Evolutionary conservation across 208 protist genomes (phyloP), one percentile per base, ranked within the genome.

Genomic region (Leptomonas seymouri): DNA sequence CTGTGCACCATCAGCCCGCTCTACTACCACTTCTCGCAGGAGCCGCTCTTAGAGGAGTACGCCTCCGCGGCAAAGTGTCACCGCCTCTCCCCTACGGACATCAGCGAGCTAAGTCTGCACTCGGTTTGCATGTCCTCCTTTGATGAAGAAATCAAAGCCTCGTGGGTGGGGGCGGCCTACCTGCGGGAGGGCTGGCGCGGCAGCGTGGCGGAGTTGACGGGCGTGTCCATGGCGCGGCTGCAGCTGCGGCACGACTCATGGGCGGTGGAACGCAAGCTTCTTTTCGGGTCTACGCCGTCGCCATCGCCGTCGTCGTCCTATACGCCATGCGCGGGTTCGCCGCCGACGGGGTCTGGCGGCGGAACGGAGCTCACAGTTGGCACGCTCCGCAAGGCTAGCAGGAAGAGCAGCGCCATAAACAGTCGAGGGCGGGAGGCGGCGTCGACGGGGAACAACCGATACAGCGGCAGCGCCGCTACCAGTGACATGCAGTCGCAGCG

Each of bases 1-100:
- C 86, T 99, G n/a, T 95, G 91, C 30, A 99, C 98, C 3, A 59
- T 89, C 56, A 66, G 72, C 49, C 94, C 94, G 5, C 74, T 98
- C 8, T 75, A 91, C 67, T 99, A 99, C 76, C 99, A 99, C 81
- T 84, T 97, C 65, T 98, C 98, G 0, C 58, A 28, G 62, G 84
- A 95, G 12, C 72, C 93, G 11, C 74, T 97, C 48, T 49, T 89
- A 41, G 93, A 97, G 67, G 93, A 97, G 86, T 97, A 97, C 80
- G 74, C 82, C 59, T 82, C 80, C 28, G 86, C 90, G 11, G 71
- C 74, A 7, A 88, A 91, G 60, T 27, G 89, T 1, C 92, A 88
- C 67, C 82, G 79, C 9, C 82, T 97, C 21, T 89, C 78, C 50
- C 78, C 80, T 0, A 86, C 84, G 21, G 93, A 97, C 70, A 55